Evolutionary conservation across 208 protist genomes (phyloP).

Genomic region (Leishmania arabica): DNA sequence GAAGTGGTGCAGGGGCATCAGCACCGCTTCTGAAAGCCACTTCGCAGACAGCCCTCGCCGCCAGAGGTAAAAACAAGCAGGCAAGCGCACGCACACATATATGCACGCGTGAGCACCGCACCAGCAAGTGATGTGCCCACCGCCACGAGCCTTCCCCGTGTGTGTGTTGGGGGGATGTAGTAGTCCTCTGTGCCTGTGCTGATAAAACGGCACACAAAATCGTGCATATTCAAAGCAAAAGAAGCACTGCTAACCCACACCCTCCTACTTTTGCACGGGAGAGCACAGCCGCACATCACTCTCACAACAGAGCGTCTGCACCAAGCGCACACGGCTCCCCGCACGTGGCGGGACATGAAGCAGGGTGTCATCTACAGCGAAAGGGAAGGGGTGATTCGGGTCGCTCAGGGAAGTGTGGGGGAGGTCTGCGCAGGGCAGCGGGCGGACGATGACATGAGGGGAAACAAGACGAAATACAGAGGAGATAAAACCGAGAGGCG

Average conservation of each 20-base stretch:
- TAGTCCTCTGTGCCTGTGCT: background rate
- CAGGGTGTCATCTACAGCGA: background rate
- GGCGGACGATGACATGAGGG: background rate
- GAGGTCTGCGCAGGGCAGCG: background rate
- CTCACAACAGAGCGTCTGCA: background rate
- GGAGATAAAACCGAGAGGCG: background rate
- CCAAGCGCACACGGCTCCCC: background rate
- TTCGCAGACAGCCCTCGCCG: background rate
- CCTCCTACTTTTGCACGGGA: background rate
- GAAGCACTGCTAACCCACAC: background rate
- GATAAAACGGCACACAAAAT: background rate
- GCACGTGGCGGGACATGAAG: background rate
- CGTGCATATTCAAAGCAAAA: background rate
- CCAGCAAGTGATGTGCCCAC: background rate
- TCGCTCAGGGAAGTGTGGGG: background rate
- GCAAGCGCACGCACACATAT: background rate
- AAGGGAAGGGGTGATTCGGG: background rate
- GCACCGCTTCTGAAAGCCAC: background rate
- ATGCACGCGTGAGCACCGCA: no score
- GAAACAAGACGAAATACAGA: background rate
- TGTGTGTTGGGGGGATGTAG: background rate
- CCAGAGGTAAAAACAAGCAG: background rate
- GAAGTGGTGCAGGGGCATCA: background rate
- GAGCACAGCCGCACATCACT: background rate
- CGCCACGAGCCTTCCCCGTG: background rate